Evolutionary conservation across 352 stramenopile genomes (phyloP), one percentile per base, ranked within the genome.

Genomic region (Globisporangium emineosum): DNA sequence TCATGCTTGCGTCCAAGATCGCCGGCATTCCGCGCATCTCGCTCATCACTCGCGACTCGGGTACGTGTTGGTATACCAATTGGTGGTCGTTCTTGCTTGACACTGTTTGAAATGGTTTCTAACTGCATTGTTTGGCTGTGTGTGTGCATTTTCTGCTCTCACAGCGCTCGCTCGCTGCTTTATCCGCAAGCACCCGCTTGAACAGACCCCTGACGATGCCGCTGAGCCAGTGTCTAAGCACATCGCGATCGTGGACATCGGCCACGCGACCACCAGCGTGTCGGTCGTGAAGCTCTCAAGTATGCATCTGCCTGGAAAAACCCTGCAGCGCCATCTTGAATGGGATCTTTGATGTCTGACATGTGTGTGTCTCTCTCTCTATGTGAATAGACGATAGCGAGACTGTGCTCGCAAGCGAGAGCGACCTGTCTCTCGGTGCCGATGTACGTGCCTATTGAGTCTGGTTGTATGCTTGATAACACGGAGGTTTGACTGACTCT

Each of bases 181-280:
- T 71, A 72, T 90, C 55, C 72, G 72, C 63, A 96, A 96, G 65
- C 90, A 97, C 73, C 83, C 88, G 3, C 62, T 96, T 21, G 45
- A 77, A 30, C 74, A 77, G 37, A 12, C 7, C n/a, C 17, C 42
- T 23, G 40, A 60, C 5, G 62, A 71, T 19, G 70, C 62, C 17
- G 56, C 68, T 51, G 63, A 68, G 32, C 5, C 37, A 43, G 59
- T 58, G 21, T 27, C 55, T n/a, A 83, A 84, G 67, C 75, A 84
- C 65, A 92, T 97, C 64, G 69, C 87, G 54, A 89, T 97, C 65
- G 73, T 97, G 9, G 91, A 97, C 69, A 88, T 97, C 68, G 91
- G 91, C 47, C 81, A 93, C 67, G 88, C 77, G 27, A 90, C 68
- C 53, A 94, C 89, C 10, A 89, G 78, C 50, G 73, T 91, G 23